Evolutionary conservation across 208 protist species (phyloP), one percentile per base, ranked within the genome.

Genomic region (Leishmania arabica): DNA sequence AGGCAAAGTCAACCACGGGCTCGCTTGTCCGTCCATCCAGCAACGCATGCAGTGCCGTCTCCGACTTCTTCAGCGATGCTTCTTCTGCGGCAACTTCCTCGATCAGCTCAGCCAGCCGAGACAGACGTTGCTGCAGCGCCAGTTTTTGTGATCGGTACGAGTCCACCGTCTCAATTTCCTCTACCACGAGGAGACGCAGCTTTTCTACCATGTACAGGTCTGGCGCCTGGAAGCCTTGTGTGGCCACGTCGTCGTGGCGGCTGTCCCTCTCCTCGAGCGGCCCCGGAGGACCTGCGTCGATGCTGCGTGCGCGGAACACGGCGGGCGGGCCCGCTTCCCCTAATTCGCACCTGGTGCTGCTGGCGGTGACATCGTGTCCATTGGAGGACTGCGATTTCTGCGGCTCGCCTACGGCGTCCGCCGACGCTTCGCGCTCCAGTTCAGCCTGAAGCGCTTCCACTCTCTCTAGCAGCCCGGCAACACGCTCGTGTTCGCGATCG

Each of bases 11-110:
- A 17, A 34, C 81, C 37, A n/a, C 69, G 72, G 6, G 45, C 17
- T 58, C 78, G 45, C 53, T 78, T 6, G n/a, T 27, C 13, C 45
- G 19, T 45, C 37, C 58, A 13, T 34, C 79, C 54, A 88, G 17
- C 45, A 86, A 31, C 13, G 58, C 31, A 5, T 74, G 31, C 3
- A 91, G 77, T 31, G 88, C 83, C 45, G 70, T 84, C 82, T 92
- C 88, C 1, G 88, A 92, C 53, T 77, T 65, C n/a, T 27, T 27
- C 74, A 92, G 76, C 19, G 66, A 75, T 9, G 58, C 40, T 31
- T 81, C 75, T 53, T 78, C 79, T 13, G 66, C 64, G 1, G 49
- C 19, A 0, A 82, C 53, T n/a, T 86, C 82, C n/a, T 37, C n/a
- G 24, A 85, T 71, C n/a, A 81, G 78, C 69, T 83, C 42, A 3